Evolutionary conservation across 2,329 filamentous ascomycete species (phyloP), one percentile per base, ranked within the genome.

Genomic region (Fusarium verticillioides): DNA sequence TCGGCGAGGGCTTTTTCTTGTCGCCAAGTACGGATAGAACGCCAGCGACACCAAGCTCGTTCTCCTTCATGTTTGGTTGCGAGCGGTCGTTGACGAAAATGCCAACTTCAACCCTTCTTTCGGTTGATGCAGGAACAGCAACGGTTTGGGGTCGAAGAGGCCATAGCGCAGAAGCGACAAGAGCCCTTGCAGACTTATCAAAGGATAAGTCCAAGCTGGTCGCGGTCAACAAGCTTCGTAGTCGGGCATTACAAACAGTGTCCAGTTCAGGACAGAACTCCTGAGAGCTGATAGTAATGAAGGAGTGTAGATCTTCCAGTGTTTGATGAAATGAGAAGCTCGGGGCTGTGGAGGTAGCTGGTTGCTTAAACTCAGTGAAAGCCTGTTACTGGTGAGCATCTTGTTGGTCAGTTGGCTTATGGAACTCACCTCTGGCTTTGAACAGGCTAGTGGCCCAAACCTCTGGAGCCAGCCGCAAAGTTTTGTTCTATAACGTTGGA

Each of bases 1-100:
- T 93, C 4, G 93, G 88, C 43, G 92, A 93, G 16, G 94, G 90
- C 72, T 91, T 89, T 43, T 87, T 86, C 77, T 95, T 90, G 77
- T 95, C 89, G 28, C 94, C 94, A 1, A 98, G 83, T 6, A 97
- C 93, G 1, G 91, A 92, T 58, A 98, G 84, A 61, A 95, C 88
- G 6, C 96, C 96, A 9, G 92, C 91, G 43, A 97, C 87, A 42
- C 92, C 92, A 18, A 97, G 83, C 73, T 97, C 94, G 80, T 95
- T 90, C 0, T 89, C 84, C 66, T 94, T 90, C 19, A 89, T 85
- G 30, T 84, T 85, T 9, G 85, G 82, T 19, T 91, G 87, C 8
- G 85, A 84, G 73, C 95, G 91, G 16, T 75, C 72, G 30, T 88
- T 85, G 10, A 89, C 90, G 64, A 98, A 84, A 46, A 98, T 87